Evolutionary conservation across 1,284 basidiomycete species (phyloP).

Genomic region (Meira miltonrushii): DNA sequence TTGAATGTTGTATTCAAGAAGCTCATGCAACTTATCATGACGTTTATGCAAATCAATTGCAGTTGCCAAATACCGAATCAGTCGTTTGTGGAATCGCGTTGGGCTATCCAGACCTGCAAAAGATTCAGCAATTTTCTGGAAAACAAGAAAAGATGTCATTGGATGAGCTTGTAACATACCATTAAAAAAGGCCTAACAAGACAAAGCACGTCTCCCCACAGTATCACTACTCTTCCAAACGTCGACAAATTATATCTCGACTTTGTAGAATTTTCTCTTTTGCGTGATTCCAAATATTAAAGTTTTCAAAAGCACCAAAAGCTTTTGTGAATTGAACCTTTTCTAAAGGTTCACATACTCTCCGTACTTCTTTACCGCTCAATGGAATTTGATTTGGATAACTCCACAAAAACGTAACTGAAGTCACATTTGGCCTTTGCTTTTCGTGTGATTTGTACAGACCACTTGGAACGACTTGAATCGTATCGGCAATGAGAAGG

Average conservation of each 20-base stretch:
- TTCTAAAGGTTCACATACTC: conserved; percentile 22
- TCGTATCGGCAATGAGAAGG: conserved; percentile 27
- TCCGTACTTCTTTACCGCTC: conserved; percentile 16
- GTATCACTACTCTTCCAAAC: conserved; percentile 10
- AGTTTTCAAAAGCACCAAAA: conserved; percentile 26
- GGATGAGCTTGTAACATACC: background rate
- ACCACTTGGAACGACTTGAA: conserved; percentile 26
- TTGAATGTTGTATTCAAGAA: too few species aligned
- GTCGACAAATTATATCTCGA: conserved; percentile 15
- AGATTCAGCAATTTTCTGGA: background rate
- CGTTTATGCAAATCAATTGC: too few species aligned
- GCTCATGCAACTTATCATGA: too few species aligned
- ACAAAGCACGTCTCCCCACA: background rate
- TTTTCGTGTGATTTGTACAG: conserved; percentile 19
- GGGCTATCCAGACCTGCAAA: too few species aligned
- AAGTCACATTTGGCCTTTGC: conserved; percentile 18
- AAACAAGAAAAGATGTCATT: background rate
- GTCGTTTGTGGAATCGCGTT: too few species aligned
- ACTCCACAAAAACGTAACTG: conserved; percentile 25
- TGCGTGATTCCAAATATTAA: conserved; percentile 25
- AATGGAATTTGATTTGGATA: conserved; percentile 31
- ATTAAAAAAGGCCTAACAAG: background rate
- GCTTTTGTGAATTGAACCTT: conserved; percentile 22
- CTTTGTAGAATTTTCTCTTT: conserved; percentile 30
- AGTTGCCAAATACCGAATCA: too few species aligned